Conservation (phyloP, 1,139 yeast genomes). For the Nadsonia starkeyi-henricii region DNA sequence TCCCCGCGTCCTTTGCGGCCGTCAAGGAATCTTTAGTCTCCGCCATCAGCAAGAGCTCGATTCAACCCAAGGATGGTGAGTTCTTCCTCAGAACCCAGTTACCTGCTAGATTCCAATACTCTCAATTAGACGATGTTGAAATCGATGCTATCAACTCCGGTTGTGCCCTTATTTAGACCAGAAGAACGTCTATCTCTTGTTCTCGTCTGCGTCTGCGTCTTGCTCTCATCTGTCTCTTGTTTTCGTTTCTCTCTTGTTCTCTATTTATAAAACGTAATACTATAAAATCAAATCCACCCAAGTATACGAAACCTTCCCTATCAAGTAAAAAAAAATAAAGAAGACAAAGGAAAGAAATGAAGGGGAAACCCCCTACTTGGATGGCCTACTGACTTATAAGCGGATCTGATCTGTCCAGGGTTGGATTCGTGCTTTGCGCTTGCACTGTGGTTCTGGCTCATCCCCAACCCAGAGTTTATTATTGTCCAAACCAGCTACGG, state of each 20-base stretch:
- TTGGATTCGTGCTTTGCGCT: too few relatives aligned
- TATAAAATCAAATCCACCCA: too few relatives aligned
- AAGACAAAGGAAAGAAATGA: too few relatives aligned
- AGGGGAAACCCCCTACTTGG: too few relatives aligned
- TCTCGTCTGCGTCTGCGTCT: background rate
- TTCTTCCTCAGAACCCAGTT: conserved; percentile 48
- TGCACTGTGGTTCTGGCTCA: too few relatives aligned
- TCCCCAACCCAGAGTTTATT: too few relatives aligned
- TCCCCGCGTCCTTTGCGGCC: conserved; percentile 32
- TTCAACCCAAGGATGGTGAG: conserved; percentile 32
- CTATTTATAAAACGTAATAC: too few relatives aligned
- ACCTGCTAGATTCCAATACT: conserved; percentile 58
- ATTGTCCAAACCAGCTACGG: too few relatives aligned
- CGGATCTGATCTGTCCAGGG: too few relatives aligned
- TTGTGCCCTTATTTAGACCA: conserved; percentile 38
- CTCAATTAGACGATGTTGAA: conserved; percentile 47
- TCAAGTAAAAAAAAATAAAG: too few relatives aligned
- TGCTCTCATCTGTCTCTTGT: background rate
- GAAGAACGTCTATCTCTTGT: background rate
- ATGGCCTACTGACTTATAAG: too few relatives aligned
- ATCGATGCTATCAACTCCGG: conserved; percentile 62
- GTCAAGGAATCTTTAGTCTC: conserved; percentile 22
- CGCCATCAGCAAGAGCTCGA: conserved; percentile 21
- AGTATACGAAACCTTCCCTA: too few relatives aligned
- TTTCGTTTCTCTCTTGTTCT: background rate